Evolutionary conservation across 306 rosid genomes (phyloP), one percentile per base, ranked within the genome.

Genomic region (Luffa acutangula): DNA sequence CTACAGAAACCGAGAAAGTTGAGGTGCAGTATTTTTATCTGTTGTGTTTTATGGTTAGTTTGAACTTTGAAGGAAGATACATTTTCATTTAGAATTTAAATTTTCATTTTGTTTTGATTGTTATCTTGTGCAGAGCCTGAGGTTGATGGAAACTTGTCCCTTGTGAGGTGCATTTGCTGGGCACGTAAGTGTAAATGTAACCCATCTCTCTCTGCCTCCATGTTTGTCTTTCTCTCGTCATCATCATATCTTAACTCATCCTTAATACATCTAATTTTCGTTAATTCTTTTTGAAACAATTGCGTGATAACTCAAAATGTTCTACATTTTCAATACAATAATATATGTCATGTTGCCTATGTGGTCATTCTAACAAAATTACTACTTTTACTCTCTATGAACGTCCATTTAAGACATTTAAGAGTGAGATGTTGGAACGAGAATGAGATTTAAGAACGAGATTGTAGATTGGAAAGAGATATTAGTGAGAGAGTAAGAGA

Each of bases 111-210:
- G 6, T 53, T 33, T 42, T 75, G 56, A 66, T 67, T 85, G 83
- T 71, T 88, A 83, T 89, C 81, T 78, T 89, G 79, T 78, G 59
- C 74, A 63, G 57, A 72, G 69, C 60, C 74, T 58, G 57, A 72
- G 69, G 66, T 80, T 79, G 80, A 67, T 64, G 37, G 89, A 83
- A 84, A 87, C 90, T 80, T 85, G 91, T 80, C 88, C 76, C 51
- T 59, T 45, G 81, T 85, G 85, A 80, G 87, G 85, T 87, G 87
- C 87, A 83, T 84, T 79, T 75, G 80, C 81, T 9, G 85, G 87
- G 94, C 89, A 86, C 90, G 92, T 85, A 88, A 80, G 85, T 82
- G 60, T 85, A 88, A 80, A 84, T 82, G 60, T 88, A 80, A 6
- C 75, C 78, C 78, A 52, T 53, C 78, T 34, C 63, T 75, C 63